A percentile compares a stretch with the other conserved stretches of the same genome.
Evolutionary conservation across 805 yeast species (phyloP).

Genomic region (Hanseniaspora nectarophila): DNA sequence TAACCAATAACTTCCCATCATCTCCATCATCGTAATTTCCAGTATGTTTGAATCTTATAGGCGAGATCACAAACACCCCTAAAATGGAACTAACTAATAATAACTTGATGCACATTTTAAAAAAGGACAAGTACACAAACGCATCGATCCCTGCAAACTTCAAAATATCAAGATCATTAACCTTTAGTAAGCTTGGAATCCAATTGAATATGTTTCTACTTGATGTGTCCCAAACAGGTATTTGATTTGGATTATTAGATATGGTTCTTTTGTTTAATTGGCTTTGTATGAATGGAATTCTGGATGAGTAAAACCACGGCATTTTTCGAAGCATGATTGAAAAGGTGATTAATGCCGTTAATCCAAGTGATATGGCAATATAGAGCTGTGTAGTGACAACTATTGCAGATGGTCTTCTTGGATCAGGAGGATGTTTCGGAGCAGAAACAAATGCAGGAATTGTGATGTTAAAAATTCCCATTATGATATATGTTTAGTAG

Average conservation of each 20-base stretch:
- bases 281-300: slow-evolving; percentile 28
- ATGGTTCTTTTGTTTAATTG: slow-evolving; percentile 15
- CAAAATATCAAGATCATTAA: slow-evolving; percentile 63
- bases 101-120: slow-evolving; percentile 72
- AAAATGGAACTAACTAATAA: slow-evolving; percentile 52
- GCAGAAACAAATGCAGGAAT: no score
- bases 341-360: slow-evolving; percentile 54
- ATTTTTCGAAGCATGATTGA: slow-evolving; percentile 58
- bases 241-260: not conserved
- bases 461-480: not conserved
- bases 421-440: slow-evolving; percentile 21
- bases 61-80: slow-evolving; percentile 67
- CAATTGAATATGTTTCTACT: slow-evolving; percentile 50
- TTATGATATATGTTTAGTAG: no score
- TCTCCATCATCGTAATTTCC: slow-evolving; percentile 62
- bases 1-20: slow-evolving; percentile 21
- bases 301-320: slow-evolving; percentile 77
- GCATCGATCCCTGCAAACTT: slow-evolving; percentile 93
- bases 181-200: slow-evolving; percentile 53
- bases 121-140: slow-evolving; percentile 78
- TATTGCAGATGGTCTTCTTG: slow-evolving; percentile 33
- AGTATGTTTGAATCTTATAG: slow-evolving; percentile 69
- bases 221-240: slow-evolving; percentile 6
- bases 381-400: slow-evolving; percentile 68
- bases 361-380: slow-evolving; percentile 58